Base-by-base conservation (phyloP, 2,329 filamentous ascomycete species). In the Aspergillus sp. region DNA sequence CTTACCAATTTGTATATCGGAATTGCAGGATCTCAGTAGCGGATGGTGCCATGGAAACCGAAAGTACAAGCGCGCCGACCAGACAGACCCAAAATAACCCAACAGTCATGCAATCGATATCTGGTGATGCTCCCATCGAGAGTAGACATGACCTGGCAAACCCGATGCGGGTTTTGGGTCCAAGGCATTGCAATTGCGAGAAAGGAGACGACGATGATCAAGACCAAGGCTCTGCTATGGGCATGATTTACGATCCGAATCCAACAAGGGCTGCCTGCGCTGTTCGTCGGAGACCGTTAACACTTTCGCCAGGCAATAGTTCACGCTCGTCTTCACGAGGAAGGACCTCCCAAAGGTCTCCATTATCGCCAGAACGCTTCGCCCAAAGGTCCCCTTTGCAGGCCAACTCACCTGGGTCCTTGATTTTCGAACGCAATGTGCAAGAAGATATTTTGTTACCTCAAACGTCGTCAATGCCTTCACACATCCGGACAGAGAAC, bases 381-480 rank as follows among this genome's bases (percentile, higher is more conserved):
- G 40, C 30, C 17, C 51, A 51, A 39, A 42, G 47, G 27, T 49
- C 45, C 5, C 49, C 47, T 8, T 89, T 91, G 4, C 83, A 89
- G 49, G 76, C 93, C 45, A 85, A 88, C 53, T 96, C 91, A 19
- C 91, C 93, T 13, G 90, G 91, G 0, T 85, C 83, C 19, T 85
- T 83, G 67, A 97, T 98, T 68, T 98, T 98, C 71, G 93, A 98
- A 79, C 89, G 93, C 68, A 91, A 93, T 73, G 93, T 98, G 22
- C 93, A 97, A 75, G 93, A 97, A 68, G 85, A 85, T 68, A 80
- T 84, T 30, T 69, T 83, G 3, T 76, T 86, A n/a, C 79, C 83
- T 41, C 89, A 91, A 59, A 93, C 90, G 3, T 88, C 90, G 1
- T 90, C 91, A n/a, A 95, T 97, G 61, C 93, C 93, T 3, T 87